Evolutionary conservation across 768 basidiomycete genomes (phyloP).

Genomic region (Piloderma croceum): DNA sequence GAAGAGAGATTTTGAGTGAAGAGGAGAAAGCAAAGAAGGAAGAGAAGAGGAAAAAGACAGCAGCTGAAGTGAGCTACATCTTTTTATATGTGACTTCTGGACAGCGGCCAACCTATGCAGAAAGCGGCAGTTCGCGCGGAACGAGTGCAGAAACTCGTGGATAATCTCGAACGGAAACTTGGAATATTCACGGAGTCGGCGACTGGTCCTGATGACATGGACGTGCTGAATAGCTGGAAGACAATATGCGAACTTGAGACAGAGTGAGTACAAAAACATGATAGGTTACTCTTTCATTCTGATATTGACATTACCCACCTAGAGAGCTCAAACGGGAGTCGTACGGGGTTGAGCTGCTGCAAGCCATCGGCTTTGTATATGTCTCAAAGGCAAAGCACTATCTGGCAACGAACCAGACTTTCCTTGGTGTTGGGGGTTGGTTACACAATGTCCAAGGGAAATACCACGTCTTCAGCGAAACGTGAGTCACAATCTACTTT

Average conservation of each 20-base stretch:
- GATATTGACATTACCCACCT: slow-evolving; percentile 5
- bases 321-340: slow-evolving; percentile 83
- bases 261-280: slow-evolving; percentile 63
- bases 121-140: slow-evolving; percentile 77
- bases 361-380: slow-evolving; percentile 86
- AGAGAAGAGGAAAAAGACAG: slow-evolving; percentile 59
- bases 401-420: slow-evolving; percentile 63
- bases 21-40: slow-evolving; percentile 75
- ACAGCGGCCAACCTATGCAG: slow-evolving; percentile 43
- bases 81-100: slow-evolving; percentile 3
- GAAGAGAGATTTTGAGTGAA: slow-evolving; percentile 46
- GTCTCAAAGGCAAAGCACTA: slow-evolving; percentile 76
- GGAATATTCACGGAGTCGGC: slow-evolving; percentile 86
- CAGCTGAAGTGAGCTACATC: slow-evolving; percentile 53
- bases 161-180: slow-evolving; percentile 75
- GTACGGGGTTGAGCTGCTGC: slow-evolving; percentile 80
- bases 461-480: slow-evolving; percentile 91
- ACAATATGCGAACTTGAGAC: slow-evolving; percentile 79
- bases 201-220: slow-evolving; percentile 57
- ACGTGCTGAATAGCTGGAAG: slow-evolving; percentile 67
- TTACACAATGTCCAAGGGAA: slow-evolving; percentile 88
- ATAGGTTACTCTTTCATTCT: neutral
- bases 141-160: slow-evolving; percentile 69
- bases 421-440: slow-evolving; percentile 87
- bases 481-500: slow-evolving; percentile 45